Conservation (phyloP, 495 filamentous ascomycete species). For the Mytilinidion resinicola region DNA sequence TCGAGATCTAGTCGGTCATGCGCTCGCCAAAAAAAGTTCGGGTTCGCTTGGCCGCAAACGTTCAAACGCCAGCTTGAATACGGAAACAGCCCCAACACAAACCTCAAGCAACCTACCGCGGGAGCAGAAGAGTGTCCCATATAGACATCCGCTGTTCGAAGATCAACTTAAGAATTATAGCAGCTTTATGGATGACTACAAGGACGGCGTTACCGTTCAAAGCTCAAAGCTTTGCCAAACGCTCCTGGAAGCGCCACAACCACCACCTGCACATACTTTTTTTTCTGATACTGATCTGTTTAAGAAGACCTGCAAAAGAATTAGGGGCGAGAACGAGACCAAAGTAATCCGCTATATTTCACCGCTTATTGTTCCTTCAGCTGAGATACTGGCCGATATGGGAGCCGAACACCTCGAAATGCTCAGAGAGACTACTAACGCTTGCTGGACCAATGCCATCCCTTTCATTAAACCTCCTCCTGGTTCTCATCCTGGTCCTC, state of each 20-base stretch:
- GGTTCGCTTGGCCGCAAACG: slow-evolving; percentile 13
- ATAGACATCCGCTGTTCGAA: slow-evolving; percentile 25
- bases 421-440: slow-evolving; percentile 17
- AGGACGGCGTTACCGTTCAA: neutral
- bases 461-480: slow-evolving; percentile 11
- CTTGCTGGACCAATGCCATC: slow-evolving; percentile 12
- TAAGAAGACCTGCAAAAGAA: slow-evolving; percentile 9
- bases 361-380: slow-evolving; percentile 13
- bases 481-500: neutral
- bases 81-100: slow-evolving; percentile 25
- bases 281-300: slow-evolving; percentile 13
- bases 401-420: slow-evolving; percentile 17
- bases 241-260: neutral
- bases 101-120: slow-evolving; percentile 39
- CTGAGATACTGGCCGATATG: slow-evolving; percentile 10
- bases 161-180: neutral
- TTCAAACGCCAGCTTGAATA: slow-evolving; percentile 15
- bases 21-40: slow-evolving; percentile 6
- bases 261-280: slow-evolving; percentile 1
- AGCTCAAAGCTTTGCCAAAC: slow-evolving; percentile 4
- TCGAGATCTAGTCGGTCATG: neutral
- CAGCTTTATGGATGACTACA: slow-evolving; percentile 1
- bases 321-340: slow-evolving; percentile 17
- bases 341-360: slow-evolving; percentile 17
- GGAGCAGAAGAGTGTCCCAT: slow-evolving; percentile 37